Base-by-base conservation (phyloP, 2,329 filamentous ascomycete species). In the Apiospora sp. region DNA sequence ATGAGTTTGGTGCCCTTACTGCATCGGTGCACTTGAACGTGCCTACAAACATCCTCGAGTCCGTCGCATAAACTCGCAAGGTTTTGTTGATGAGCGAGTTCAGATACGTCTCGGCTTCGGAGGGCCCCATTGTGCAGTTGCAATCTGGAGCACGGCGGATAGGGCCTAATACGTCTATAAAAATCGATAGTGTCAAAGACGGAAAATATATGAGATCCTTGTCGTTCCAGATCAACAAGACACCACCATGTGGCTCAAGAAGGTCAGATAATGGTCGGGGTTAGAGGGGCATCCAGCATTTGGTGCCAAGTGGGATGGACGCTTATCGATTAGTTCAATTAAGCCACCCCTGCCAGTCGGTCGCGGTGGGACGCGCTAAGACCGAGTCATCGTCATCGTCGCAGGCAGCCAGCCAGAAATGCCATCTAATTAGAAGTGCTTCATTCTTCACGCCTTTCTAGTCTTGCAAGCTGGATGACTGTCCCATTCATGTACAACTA, bases 21-120 rank as follows among this genome's bases (percentile, higher is more conserved):
- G 93, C 91, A 85, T 99, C 96, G 43, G 95, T 98, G 85, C 96
- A 99, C 83, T 97, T 98, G 84, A 99, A 93, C 75, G 91, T 88
- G 27, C 96, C 96, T 71, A 95, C 90, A 82, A 98, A 99, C 81
- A 98, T 91, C 73, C 96, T 93, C 22, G 90, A 91, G 81, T 98
- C 96, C 5, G 91, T 93, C 19, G 93, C 94, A 77, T 93, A 90
- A 71, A 98, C 85, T 72, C 95, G 92, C 46, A 98, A 84, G 51
- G 90, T 93, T 81, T 94, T 94, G 81, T 93, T 93, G 70, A 97
- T 86, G 69, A 97, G 89, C 34, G 91, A 90, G 46, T 83, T 81
- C 41, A 94, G 86, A 78, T 89, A 93, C 61, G 82, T 79, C 72
- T 85, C 84, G 27, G 90, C 88, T 78, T 89, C 85, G 16, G 73